Percentiles rank a stretch among this genome's conserved stretches.
Evolutionary conservation across 2,329 filamentous ascomycete genomes (phyloP).

Genomic region (Pestalotiopsis sp.): DNA sequence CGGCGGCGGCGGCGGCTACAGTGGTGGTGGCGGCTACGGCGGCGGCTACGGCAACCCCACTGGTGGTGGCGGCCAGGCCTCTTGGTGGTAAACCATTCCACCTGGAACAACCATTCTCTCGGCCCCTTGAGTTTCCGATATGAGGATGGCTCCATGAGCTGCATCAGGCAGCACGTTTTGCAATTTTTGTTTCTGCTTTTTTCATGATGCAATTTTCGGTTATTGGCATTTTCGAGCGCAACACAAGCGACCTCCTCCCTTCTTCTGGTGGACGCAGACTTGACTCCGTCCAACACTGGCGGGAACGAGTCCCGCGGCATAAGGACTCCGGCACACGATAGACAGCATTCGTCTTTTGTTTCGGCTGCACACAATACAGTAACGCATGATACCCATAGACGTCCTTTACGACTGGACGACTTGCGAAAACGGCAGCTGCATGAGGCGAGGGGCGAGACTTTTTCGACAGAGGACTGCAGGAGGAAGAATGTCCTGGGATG

Average conservation of each 20-base stretch:
- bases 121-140: slow-evolving; percentile 9
- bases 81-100: slow-evolving; percentile 62
- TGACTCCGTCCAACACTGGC: slow-evolving; percentile 32
- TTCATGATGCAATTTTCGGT: slow-evolving; percentile 19
- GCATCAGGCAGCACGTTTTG: slow-evolving; percentile 21
- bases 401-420: slow-evolving; percentile 25
- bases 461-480: slow-evolving; percentile 26
- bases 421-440: slow-evolving; percentile 32
- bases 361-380: slow-evolving; percentile 28
- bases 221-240: slow-evolving; percentile 23
- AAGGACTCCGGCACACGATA: slow-evolving; percentile 36
- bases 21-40: slow-evolving; percentile 44
- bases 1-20: slow-evolving; percentile 39
- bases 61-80: slow-evolving; percentile 63
- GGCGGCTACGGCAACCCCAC: slow-evolving; percentile 72
- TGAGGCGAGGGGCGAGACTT: slow-evolving; percentile 29
- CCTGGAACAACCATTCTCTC: slow-evolving; percentile 19
- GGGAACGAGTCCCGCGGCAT: slow-evolving; percentile 33
- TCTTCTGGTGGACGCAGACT: slow-evolving; percentile 32
- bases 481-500: slow-evolving; percentile 29
- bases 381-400: slow-evolving; percentile 39
- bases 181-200: slow-evolving; percentile 23
- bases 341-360: slow-evolving; percentile 38
- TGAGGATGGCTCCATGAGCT: slow-evolving; percentile 19
- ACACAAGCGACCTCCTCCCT: slow-evolving; percentile 27